These are phyloP conservation scores for Nepenthes mirabilis DNA, from an alignment of 148 eudicot species.

Conservation along the genomic window DNA sequence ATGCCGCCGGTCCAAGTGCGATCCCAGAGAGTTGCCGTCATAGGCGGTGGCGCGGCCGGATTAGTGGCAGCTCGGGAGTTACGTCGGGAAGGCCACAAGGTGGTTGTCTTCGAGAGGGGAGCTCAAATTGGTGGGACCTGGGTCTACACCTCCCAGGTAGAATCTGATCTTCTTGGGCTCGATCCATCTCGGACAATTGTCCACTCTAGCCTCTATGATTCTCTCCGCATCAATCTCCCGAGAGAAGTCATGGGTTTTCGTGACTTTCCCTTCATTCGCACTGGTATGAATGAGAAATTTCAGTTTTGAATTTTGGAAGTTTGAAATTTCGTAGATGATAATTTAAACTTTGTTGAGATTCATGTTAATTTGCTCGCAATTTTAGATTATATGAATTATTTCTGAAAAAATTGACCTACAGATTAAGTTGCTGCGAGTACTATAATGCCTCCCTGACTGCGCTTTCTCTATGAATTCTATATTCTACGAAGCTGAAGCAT, in stretches of 20 bases:
- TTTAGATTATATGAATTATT: too few relatives aligned
- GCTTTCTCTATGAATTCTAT: too few relatives aligned
- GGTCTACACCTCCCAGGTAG: constrained; percentile 49
- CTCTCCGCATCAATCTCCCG: constrained; percentile 76
- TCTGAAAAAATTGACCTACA: too few relatives aligned
- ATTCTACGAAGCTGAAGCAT: too few relatives aligned
- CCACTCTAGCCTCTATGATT: constrained; percentile 64
- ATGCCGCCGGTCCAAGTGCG: constrained; percentile 18
- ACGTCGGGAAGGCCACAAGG: constrained; percentile 58
- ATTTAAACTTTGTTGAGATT: too few relatives aligned
- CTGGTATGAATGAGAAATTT: constrained; percentile 5
- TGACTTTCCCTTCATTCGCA: constrained; percentile 58
- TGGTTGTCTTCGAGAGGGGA: constrained; percentile 56
- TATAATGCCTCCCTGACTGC: too few relatives aligned
- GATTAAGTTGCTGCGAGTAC: too few relatives aligned
- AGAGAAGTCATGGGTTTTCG: constrained; percentile 73
- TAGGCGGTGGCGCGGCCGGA: constrained; percentile 90
- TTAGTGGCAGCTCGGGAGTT: constrained; percentile 74
- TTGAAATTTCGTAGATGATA: too few relatives aligned
- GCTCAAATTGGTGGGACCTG: constrained; percentile 60
- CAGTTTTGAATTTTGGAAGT: too few relatives aligned
- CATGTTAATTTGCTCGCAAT: too few relatives aligned
- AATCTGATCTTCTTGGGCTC: constrained; percentile 56
- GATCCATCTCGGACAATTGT: constrained; percentile 43
- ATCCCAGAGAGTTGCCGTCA: constrained; percentile 57